Conservation (phyloP, 345 rosid genomes). For the Luvunga scandens region DNA sequence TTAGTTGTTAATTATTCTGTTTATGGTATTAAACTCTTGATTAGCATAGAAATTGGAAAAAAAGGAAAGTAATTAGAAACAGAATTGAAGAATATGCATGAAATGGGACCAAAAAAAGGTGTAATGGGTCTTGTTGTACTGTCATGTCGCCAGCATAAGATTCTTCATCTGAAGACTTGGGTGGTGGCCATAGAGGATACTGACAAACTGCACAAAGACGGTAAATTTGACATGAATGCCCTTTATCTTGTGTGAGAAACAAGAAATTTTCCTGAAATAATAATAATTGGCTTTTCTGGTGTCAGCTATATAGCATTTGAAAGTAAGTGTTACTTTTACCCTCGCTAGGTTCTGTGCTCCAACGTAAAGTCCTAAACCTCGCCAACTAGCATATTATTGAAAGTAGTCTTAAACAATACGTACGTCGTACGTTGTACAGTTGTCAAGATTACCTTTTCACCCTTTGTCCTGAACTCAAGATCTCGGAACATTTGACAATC, state of each 20-base stretch:
- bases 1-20: neutral
- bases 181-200: neutral
- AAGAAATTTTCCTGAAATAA: neutral
- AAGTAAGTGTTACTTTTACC: neutral
- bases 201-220: neutral
- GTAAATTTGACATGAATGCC: conserved; percentile 3
- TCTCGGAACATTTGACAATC: too few species aligned
- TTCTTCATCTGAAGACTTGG: neutral
- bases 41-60: too few species aligned
- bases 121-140: too few species aligned
- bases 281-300: neutral
- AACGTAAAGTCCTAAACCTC: neutral
- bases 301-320: neutral
- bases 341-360: neutral
- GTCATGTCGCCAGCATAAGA: conserved; percentile 1
- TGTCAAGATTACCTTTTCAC: too few species aligned
- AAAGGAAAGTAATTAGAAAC: too few species aligned
- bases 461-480: too few species aligned
- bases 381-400: neutral
- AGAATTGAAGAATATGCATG: too few species aligned
- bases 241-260: neutral
- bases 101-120: too few species aligned
- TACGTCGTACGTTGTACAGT: neutral
- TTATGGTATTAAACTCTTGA: too few species aligned
- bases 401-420: neutral